Percentiles rank a stretch among this genome's conserved stretches.
Evolutionary conservation across 495 filamentous ascomycete species (phyloP).

Genomic region (Jackrogersella minutella): DNA sequence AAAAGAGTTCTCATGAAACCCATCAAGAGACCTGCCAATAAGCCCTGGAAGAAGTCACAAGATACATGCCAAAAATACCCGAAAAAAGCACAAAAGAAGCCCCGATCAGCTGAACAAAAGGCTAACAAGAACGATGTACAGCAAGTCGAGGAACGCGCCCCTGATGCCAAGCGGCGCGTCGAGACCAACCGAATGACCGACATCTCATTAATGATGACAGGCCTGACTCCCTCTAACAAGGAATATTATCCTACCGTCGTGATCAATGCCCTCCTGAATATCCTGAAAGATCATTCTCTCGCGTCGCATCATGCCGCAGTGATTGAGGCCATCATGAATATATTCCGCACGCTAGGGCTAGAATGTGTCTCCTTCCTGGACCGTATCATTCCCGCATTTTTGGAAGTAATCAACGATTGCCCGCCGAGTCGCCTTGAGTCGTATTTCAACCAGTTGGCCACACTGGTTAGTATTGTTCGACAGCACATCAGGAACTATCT

Average conservation of each 20-base stretch:
- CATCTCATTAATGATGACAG: constrained; percentile 96
- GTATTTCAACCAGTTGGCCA: constrained; percentile 95
- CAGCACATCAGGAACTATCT: constrained; percentile 94
- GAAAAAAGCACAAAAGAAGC: background rate
- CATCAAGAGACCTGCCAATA: background rate
- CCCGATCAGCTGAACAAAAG: constrained; percentile 6
- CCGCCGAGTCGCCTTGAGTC: constrained; percentile 79
- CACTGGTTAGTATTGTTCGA: constrained; percentile 91
- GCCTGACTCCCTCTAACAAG: constrained; percentile 94
- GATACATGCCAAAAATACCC: background rate
- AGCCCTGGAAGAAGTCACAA: constrained; percentile 12
- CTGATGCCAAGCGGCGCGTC: constrained; percentile 66
- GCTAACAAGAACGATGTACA: constrained; percentile 35
- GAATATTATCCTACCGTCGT: constrained; percentile 99
- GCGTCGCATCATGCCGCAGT: constrained; percentile 90
- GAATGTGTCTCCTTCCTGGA: constrained; percentile 95
- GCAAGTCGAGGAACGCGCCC: constrained; percentile 69
- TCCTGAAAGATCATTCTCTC: constrained; percentile 88
- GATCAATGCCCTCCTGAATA: constrained; percentile 90
- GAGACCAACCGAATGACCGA: constrained; percentile 79
- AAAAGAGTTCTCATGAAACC: background rate
- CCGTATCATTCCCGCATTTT: constrained; percentile 92
- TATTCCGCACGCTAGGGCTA: constrained; percentile 92
- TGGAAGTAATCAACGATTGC: constrained; percentile 82
- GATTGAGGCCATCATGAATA: constrained; percentile 98